These are phyloP conservation scores for Cyclotella baltica DNA, from an alignment of 108 stramenopile genomes.

Conservation along the genomic window DNA sequence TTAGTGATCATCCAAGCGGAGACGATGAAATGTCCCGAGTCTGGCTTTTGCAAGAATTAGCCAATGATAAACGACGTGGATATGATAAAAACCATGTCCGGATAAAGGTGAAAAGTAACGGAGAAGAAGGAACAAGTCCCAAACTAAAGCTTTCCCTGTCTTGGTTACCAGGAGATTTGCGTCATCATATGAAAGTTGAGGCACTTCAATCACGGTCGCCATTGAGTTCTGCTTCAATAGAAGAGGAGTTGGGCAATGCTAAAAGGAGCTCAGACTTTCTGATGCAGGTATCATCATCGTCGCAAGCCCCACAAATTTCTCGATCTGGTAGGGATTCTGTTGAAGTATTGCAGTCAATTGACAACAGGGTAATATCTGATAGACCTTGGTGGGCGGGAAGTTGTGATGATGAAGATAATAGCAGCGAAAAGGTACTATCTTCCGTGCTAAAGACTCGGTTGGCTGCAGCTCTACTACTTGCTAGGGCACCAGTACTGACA, in stretches of 20 bases:
- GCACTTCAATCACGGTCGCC: slow-evolving; percentile 40
- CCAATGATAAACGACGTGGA: slow-evolving; percentile 29
- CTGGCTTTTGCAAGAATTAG: slow-evolving; percentile 27
- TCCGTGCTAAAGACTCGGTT: not conserved
- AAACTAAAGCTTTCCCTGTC: slow-evolving; percentile 43
- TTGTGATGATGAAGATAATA: not conserved
- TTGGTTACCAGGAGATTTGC: slow-evolving; percentile 81
- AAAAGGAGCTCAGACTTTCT: slow-evolving; percentile 43
- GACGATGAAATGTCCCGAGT: slow-evolving; percentile 33
- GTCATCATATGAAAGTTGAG: slow-evolving; percentile 59
- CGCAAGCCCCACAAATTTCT: not conserved
- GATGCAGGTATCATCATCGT: slow-evolving; percentile 34
- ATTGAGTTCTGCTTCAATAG: slow-evolving; percentile 19
- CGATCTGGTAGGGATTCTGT: not conserved
- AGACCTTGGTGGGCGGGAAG: slow-evolving; percentile 3
- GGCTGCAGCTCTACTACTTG: not conserved
- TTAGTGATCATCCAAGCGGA: slow-evolving; percentile 35
- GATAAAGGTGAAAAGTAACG: slow-evolving; percentile 28
- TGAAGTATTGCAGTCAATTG: slow-evolving; percentile 5
- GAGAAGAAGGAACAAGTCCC: not conserved
- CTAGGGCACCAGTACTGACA: not conserved
- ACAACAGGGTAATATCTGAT: not conserved
- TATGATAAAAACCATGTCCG: slow-evolving; percentile 39
- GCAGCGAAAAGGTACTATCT: not conserved
- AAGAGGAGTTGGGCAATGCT: slow-evolving; percentile 33